Evolutionary conservation across 202 grass and related monocot genomes (phyloP).

Genomic region (Tripidium arundinaceum): DNA sequence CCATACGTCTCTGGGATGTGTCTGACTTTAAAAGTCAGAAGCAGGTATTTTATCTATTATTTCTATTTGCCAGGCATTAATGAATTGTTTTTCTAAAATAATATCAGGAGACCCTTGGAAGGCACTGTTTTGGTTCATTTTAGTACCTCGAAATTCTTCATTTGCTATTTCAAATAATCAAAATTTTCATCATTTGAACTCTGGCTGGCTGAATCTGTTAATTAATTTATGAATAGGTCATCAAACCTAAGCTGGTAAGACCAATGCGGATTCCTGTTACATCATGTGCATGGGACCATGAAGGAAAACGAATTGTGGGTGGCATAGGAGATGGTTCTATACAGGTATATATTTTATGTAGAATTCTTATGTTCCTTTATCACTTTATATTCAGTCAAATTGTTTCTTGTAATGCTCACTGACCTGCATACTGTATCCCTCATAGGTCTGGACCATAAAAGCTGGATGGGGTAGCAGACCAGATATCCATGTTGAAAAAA

Average conservation of each 20-base stretch:
- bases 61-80: not conserved
- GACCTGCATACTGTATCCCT: constrained; percentile 14
- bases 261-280: constrained; percentile 83
- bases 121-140: too few relatives aligned
- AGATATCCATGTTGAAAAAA: constrained; percentile 78
- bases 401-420: constrained; percentile 16
- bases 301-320: constrained; percentile 83
- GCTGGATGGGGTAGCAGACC: constrained; percentile 98
- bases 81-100: not conserved
- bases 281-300: constrained; percentile 91
- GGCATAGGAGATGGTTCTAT: constrained; percentile 94
- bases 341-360: constrained; percentile 50
- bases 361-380: not conserved
- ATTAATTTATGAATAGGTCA: constrained; percentile 54
- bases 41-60: constrained; percentile 50
- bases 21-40: constrained; percentile 91
- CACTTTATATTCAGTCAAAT: not conserved
- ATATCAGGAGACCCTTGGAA: constrained; percentile 11
- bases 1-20: constrained; percentile 91
- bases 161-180: not conserved
- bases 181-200: not conserved
- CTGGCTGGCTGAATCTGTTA: not conserved
- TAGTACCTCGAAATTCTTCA: too few relatives aligned
- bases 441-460: constrained; percentile 92
- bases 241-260: constrained; percentile 88